phyloP scores from a whole-genome alignment of 2,329 filamentous ascomycete species.

The Talaromyces sp. region DNA sequence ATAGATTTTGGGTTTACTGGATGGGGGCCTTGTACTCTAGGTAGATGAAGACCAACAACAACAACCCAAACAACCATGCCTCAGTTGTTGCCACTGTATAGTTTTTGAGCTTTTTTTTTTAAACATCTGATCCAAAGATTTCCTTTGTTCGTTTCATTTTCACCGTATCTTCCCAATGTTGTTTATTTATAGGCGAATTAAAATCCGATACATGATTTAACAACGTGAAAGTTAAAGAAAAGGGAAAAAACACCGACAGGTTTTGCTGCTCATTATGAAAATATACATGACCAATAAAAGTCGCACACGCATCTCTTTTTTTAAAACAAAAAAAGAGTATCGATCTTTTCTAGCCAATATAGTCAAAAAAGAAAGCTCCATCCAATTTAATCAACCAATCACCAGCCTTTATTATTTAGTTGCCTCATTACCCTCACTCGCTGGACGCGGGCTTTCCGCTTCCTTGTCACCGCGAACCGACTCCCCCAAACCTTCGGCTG shows the following conservation, averaged over 20 bases:
- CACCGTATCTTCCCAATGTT: neutral
- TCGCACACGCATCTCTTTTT: neutral
- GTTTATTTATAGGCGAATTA: neutral
- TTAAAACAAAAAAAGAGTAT: neutral
- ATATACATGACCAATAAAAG: constrained; percentile 2
- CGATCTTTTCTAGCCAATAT: neutral
- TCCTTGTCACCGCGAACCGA: constrained; percentile 32
- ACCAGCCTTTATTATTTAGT: constrained; percentile 27
- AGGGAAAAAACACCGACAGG: neutral
- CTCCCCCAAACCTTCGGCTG: constrained; percentile 33
- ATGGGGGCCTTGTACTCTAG: neutral
- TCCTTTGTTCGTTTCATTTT: neutral
- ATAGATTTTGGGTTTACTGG: neutral
- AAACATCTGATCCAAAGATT: neutral
- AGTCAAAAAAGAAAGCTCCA: neutral
- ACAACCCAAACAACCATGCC: neutral
- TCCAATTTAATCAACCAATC: neutral
- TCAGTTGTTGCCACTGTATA: neutral
- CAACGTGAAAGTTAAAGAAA: neutral
- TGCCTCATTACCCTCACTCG: constrained; percentile 45
- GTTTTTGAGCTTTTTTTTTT: neutral
- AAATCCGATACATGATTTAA: neutral
- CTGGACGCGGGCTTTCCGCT: constrained; percentile 38
- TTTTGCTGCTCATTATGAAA: constrained; percentile 1
- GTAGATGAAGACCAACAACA: neutral